Percentiles rank a stretch among this genome's conserved stretches.
Evolutionary conservation across 208 protist genomes (phyloP).

Genomic region (Leptomonas pyrrhocoris): DNA sequence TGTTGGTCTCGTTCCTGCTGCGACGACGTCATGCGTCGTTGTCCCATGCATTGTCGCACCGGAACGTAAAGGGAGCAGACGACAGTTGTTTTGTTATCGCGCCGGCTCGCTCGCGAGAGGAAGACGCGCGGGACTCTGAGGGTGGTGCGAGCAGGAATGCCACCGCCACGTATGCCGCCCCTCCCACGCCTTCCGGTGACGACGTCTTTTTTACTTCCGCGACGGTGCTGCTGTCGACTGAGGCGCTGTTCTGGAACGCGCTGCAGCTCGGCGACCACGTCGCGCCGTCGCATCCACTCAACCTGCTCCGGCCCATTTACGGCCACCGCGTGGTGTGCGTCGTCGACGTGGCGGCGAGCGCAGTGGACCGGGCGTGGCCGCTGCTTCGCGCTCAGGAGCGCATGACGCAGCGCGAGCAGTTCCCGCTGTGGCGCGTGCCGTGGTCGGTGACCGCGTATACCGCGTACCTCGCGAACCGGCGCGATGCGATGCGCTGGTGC

Average conservation of each 20-base stretch:
- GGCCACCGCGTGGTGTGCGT: conserved; percentile 39
- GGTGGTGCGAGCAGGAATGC: too few species aligned
- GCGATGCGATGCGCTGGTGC: conserved; percentile 14
- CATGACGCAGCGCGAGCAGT: conserved; percentile 10
- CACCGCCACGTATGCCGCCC: not conserved
- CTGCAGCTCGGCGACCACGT: conserved; percentile 37
- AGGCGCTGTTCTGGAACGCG: conserved; percentile 36
- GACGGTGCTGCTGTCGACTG: conserved; percentile 42
- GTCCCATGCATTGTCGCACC: not conserved
- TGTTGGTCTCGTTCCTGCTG: conserved; percentile 47
- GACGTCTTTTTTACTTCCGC: conserved; percentile 37
- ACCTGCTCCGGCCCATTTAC: conserved; percentile 42
- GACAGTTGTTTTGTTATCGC: not conserved
- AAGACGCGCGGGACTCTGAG: not conserved
- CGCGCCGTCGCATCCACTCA: conserved; percentile 38
- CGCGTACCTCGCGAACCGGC: conserved; percentile 30
- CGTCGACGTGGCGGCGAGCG: conserved; percentile 33
- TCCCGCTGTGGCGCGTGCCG: conserved; percentile 16
- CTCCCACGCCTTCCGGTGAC: not conserved
- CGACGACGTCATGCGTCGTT: not conserved
- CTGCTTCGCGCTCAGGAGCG: conserved; percentile 34
- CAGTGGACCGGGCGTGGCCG: conserved; percentile 9
- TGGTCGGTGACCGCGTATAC: conserved; percentile 42
- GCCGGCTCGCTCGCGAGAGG: too few species aligned
- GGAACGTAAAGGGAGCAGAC: too few species aligned